Evolutionary conservation across 176 grass and related monocot genomes (phyloP).

Genomic region (Stipa capillata): DNA sequence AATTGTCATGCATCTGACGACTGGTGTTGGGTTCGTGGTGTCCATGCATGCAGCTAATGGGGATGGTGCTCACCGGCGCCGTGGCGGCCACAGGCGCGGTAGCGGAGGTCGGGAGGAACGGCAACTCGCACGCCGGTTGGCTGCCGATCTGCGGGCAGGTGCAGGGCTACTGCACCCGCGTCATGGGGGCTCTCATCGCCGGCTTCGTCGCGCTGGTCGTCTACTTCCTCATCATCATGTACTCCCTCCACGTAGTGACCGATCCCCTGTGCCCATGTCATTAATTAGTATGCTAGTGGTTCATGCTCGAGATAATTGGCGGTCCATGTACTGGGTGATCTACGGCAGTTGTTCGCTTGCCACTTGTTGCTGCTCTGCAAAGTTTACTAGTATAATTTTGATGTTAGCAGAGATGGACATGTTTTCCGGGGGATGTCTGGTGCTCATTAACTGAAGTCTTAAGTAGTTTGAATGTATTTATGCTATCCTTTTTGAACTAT

Average conservation of each 20-base stretch:
- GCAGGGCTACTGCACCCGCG: slow-evolving; percentile 56
- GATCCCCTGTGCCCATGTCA: slow-evolving; percentile 44
- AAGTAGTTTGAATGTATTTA: no score
- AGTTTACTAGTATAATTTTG: background rate
- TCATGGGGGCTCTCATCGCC: slow-evolving; percentile 60
- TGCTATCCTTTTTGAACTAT: no score
- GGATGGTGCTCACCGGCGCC: slow-evolving; percentile 61
- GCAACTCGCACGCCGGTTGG: slow-evolving; percentile 83
- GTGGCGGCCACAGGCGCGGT: slow-evolving; percentile 68
- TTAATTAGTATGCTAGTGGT: background rate
- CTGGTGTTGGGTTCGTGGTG: background rate
- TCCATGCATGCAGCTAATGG: slow-evolving; percentile 33
- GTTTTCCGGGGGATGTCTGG: no score
- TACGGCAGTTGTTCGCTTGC: background rate
- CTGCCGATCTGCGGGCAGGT: slow-evolving; percentile 73
- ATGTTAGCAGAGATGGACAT: no score
- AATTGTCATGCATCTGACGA: no score
- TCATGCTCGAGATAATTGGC: no score
- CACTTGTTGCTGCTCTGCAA: background rate
- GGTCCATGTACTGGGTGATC: no score
- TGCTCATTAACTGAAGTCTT: no score
- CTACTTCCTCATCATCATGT: slow-evolving; percentile 48
- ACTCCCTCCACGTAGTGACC: slow-evolving; percentile 43
- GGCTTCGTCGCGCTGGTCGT: slow-evolving; percentile 45
- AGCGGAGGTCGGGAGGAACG: slow-evolving; percentile 59